Evolutionary conservation across 2,329 filamentous ascomycete species (phyloP), one percentile per base, ranked within the genome.

Genomic region (Xylaria sp.): DNA sequence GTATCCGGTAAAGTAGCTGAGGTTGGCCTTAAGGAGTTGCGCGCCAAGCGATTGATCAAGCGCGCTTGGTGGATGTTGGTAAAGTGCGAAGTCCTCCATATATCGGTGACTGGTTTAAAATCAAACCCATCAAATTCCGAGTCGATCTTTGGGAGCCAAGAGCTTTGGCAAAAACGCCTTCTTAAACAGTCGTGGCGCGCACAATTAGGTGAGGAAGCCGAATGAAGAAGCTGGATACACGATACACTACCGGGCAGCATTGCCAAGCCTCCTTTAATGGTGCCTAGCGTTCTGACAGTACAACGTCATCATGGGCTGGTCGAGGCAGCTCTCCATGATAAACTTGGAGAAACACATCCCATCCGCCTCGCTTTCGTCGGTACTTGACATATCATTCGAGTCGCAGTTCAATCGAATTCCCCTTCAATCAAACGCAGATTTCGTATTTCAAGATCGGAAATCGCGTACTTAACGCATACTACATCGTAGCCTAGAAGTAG

Each of bases 181-280:
- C 52, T 61, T 53, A 55, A 63, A 55, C 19, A 28, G 60, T 63
- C 25, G 43, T 63, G 52, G 61, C 35, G 52, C 33, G 57, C 40
- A 51, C 37, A 43, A 38, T 28, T 51, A 43, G 51, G 19, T 40
- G 19, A 38, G 33, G 33, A n/a, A 14, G n/a, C 60, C 63, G 35
- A 58, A 60, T 66, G 17, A 25, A 60, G 60, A 63, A 63, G 60
- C 46, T 63, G 55, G 37, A 60, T 37, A 45, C 3, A 45, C 50
- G 21, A 61, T 47, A 14, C 33, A 38, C 25, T 46, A 54, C 50
- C 23, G 31, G 52, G 60, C 57, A 47, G 42, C 53, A 63, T 57
- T 53, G 63, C 63, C 63, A 66, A 66, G 60, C 63, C 60, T 42
- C 47, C 38, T 46, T 31, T 38, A 46, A 53, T 58, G 57, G 51